These are phyloP conservation scores for Phytopythium litorale DNA, from an alignment of 352 stramenopile species.

Conservation along the genomic window DNA sequence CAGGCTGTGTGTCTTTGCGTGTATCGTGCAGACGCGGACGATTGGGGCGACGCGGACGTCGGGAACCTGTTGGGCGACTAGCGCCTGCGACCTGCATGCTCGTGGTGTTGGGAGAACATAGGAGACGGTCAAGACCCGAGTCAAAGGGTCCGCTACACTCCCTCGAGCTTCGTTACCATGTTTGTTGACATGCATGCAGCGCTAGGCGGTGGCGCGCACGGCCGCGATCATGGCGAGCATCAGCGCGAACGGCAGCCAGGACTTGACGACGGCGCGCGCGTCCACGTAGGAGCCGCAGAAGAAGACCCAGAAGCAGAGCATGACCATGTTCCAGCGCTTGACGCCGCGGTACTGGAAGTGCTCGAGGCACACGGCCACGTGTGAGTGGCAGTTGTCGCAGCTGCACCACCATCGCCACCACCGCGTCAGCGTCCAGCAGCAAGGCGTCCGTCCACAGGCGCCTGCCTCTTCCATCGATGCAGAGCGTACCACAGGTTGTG, in stretches of 20 bases:
- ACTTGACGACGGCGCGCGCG: constrained; percentile 27
- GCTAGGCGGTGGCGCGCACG: constrained; percentile 20
- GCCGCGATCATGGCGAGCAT: constrained; percentile 23
- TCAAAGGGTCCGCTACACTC: not conserved
- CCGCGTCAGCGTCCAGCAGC: not conserved
- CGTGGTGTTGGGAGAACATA: not conserved
- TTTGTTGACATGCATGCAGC: not conserved
- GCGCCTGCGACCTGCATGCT: not conserved
- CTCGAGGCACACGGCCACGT: constrained; percentile 88
- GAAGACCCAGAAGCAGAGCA: constrained; percentile 83
- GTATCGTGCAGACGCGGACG: constrained; percentile 49
- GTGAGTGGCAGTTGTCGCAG: constrained; percentile 97
- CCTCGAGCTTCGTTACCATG: too few species aligned
- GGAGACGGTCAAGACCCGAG: not conserved
- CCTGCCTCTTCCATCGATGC: not conserved
- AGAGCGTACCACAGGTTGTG: constrained; percentile 89
- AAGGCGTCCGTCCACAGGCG: not conserved
- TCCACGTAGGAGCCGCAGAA: constrained; percentile 58
- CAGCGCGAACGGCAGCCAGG: constrained; percentile 33
- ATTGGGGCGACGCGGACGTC: constrained; percentile 79
- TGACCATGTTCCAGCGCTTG: constrained; percentile 77
- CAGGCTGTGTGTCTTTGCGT: constrained; percentile 7
- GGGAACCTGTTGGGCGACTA: constrained; percentile 73
- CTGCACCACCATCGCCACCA: constrained; percentile 7
- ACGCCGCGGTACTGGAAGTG: constrained; percentile 44